phyloP scores from a whole-genome alignment of 768 basidiomycete genomes.

The Lentinula guzmanii region DNA sequence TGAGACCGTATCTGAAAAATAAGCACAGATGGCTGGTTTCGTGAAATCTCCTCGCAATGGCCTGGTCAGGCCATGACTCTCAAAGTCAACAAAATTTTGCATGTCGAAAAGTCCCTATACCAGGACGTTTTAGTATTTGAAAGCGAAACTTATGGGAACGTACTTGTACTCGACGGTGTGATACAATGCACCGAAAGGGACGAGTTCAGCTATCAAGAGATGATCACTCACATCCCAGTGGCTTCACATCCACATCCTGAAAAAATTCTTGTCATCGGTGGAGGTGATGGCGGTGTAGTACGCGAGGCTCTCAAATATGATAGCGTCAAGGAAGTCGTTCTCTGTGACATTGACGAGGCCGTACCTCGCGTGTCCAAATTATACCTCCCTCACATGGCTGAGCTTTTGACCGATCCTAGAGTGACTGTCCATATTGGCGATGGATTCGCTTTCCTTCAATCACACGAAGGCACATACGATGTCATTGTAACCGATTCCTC shows the following conservation, averaged over 20 bases:
- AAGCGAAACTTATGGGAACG: slow-evolving; percentile 95
- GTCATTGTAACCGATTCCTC: slow-evolving; percentile 99
- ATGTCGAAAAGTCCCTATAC: slow-evolving; percentile 87
- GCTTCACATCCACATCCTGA: slow-evolving; percentile 95
- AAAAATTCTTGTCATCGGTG: slow-evolving; percentile 95
- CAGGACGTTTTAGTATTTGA: slow-evolving; percentile 98
- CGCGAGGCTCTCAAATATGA: slow-evolving; percentile 95
- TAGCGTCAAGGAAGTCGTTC: slow-evolving; percentile 83
- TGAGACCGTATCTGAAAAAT: not conserved
- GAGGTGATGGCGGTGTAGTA: slow-evolving; percentile 97
- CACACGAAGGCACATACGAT: slow-evolving; percentile 85
- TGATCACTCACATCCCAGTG: slow-evolving; percentile 97
- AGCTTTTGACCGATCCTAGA: slow-evolving; percentile 69
- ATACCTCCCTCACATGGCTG: slow-evolving; percentile 92
- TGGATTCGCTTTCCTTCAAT: slow-evolving; percentile 93
- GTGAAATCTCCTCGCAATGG: slow-evolving; percentile 94
- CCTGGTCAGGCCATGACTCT: slow-evolving; percentile 97
- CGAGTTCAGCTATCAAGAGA: slow-evolving; percentile 99
- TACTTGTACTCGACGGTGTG: slow-evolving; percentile 90
- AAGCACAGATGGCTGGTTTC: slow-evolving; percentile 82
- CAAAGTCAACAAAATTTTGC: slow-evolving; percentile 92
- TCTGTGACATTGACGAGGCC: slow-evolving; percentile 98
- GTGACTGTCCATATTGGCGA: slow-evolving; percentile 88
- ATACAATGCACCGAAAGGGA: slow-evolving; percentile 98
- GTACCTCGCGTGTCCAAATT: slow-evolving; percentile 92